Base-by-base conservation (phyloP, 139 green algal genomes). In the Chlorella sp. region DNA sequence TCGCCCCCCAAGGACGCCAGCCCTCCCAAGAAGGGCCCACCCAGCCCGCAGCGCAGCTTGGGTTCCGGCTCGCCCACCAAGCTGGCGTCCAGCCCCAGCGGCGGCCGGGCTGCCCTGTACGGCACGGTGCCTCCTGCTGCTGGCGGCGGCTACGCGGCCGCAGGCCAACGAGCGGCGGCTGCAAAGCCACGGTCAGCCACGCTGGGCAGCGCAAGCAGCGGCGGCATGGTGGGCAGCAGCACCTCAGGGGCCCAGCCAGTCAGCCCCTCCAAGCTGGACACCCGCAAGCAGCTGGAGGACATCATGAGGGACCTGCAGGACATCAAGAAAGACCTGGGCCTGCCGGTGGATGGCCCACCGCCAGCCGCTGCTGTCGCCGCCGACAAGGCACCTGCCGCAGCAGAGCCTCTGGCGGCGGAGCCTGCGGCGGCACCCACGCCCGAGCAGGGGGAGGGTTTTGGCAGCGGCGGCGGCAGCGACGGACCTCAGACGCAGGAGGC, bases 271-370 rank as follows among this genome's bases (percentile, higher is more conserved):
- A 80, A 86, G 70, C 4, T 70, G 69, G 47, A 80, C 39, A 78
- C 82, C 1, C 71, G 72, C 21, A 51, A 81, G 72, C 41, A 80
- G 47, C 63, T 87, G 83, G 83, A 87, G 83, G 83, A 87, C 32
- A 57, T 87, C 39, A 87, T 87, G 85, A 38, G 47, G 28, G 85
- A 88, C 38, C 68, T 88, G 76, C 71, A 82, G 51, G 85, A 82
- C 36, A 82, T 88, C 26, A 88, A 88, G 64, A 72, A 81, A 16
- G 62, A 88, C 56, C 55, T 85, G 65, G 80, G 78, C 12, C 38
- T 86, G 55, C 36, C 39, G 28, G 28, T 70, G 9, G 67, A 4
- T 23, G 47, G 47, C 34, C 23, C 56, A 1, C 21, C 36, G 18
- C 62, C 60, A 7, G 56, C 56, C 21, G 23, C 32, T 2, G 41